A percentile compares a stretch with the other conserved stretches of the same genome.
These are phyloP conservation scores for Pestalotiopsis sp. DNA, from an alignment of 2,329 filamentous ascomycete species.

Conservation along the genomic window DNA sequence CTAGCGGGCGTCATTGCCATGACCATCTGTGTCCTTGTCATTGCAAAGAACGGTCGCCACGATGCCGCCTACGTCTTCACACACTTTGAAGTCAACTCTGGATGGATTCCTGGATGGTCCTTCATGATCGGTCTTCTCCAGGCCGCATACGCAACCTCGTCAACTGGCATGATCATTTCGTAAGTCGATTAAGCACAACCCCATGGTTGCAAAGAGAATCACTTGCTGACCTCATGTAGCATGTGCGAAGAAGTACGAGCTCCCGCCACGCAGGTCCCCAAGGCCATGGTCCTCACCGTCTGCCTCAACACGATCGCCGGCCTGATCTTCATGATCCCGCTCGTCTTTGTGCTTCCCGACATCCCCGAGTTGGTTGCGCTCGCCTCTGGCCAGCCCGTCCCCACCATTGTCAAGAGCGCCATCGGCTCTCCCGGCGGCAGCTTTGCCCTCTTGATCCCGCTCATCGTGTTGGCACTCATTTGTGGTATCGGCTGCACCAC, in stretches of 20 bases:
- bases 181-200: background rate
- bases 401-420: conserved; percentile 64
- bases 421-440: conserved; percentile 63
- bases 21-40: conserved; percentile 58
- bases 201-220: background rate
- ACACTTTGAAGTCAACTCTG: conserved; percentile 69
- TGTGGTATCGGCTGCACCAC: conserved; percentile 73
- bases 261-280: conserved; percentile 69
- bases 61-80: conserved; percentile 66
- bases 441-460: conserved; percentile 64
- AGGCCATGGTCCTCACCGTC: conserved; percentile 71
- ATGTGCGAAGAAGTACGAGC: conserved; percentile 76
- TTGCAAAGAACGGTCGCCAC: conserved; percentile 70
- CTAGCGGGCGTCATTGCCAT: conserved; percentile 72
- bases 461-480: conserved; percentile 67
- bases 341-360: conserved; percentile 71
- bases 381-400: conserved; percentile 63
- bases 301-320: conserved; percentile 68
- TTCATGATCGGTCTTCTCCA: conserved; percentile 74
- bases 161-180: conserved; percentile 79
- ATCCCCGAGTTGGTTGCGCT: conserved; percentile 56
- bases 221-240: conserved; percentile 34
- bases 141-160: conserved; percentile 74
- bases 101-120: conserved; percentile 73
- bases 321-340: conserved; percentile 68